These are phyloP conservation scores for Lepidium africanum DNA, from an alignment of 345 rosid species.

Conservation along the genomic window DNA sequence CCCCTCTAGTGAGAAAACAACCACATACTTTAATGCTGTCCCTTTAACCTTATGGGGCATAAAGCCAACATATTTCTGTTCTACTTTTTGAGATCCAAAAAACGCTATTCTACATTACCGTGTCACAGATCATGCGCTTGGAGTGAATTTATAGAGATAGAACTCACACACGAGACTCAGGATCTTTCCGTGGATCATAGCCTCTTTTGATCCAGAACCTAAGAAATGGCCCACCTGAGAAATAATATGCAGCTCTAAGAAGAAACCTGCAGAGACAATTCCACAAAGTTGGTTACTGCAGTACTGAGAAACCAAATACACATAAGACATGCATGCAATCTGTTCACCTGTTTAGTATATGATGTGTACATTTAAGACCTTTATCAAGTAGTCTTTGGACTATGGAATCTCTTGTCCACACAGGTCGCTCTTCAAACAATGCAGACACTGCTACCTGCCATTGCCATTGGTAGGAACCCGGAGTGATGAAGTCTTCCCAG, in stretches of 20 bases:
- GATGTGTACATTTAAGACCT: conserved; percentile 51
- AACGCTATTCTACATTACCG: not conserved
- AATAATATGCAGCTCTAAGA: conserved; percentile 82
- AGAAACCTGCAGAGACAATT: conserved; percentile 51
- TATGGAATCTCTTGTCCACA: conserved; percentile 81
- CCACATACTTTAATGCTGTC: not conserved
- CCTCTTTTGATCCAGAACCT: conserved; percentile 94
- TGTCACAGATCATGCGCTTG: not conserved
- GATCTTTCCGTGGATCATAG: conserved; percentile 97
- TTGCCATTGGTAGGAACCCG: conserved; percentile 56
- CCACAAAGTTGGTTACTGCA: not conserved
- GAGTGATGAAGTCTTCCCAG: conserved; percentile 54
- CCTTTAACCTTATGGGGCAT: not conserved
- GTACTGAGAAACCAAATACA: not conserved
- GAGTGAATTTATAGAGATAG: not conserved
- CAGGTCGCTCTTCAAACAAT: conserved; percentile 78
- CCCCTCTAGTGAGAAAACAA: not conserved
- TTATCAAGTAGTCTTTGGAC: conserved; percentile 55
- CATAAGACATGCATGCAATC: not conserved
- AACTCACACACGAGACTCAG: conserved; percentile 88
- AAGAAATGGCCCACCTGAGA: conserved; percentile 80
- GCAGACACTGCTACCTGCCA: conserved; percentile 71
- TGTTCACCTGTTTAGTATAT: conserved; percentile 63
- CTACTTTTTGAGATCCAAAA: not conserved
- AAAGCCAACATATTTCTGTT: not conserved